Evolutionary conservation across 441 rosid species (phyloP), one percentile per base, ranked within the genome.

Genomic region (Dalechampia spathulata): DNA sequence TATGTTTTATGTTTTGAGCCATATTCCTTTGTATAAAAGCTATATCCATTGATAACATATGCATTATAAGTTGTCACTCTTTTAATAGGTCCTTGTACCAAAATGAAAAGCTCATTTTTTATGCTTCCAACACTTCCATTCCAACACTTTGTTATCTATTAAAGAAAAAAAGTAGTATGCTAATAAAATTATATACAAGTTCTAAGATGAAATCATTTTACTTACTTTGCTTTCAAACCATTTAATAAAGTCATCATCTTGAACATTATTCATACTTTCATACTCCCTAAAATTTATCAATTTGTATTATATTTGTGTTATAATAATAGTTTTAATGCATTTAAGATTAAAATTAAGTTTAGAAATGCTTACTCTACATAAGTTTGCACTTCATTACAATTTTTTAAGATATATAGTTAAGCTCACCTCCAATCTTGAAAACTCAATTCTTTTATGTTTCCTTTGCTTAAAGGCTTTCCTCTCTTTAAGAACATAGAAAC

Each of bases 171-270:
- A 6, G 19, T 19, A 28, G 1, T 6, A 4, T 12, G 19, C 15
- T 30, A 7, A n/a, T 14, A 4, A 10, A 19, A 7, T 44, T 20
- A 0, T 44, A 2, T 19, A 7, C 1, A 19, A 15, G 17, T 14
- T n/a, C n/a, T 40, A 44, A 1, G 20, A 17, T 8, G 8, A 11
- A n/a, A 27, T 1, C 11, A 3, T 49, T 49, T 1, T 49, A 30
- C 53, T 30, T 49, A 49, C 38, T 6, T 16, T 50, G 7, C 19
- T 16, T 50, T 50, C 40, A 10, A 50, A 50, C 55, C 25, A 50
- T 30, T 30, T 32, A 1, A 17, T 1, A 17, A 50, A 50, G 2
- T 19, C 41, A 12, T 0, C n/a, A 6, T 49, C 37, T n/a, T 49
- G 38, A 0, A 3, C 1, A 49, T 12, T 10, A 28, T 28, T 49